Base-by-base conservation (phyloP, 371 early-diverging fungal species). In the Fennellomyces sp. region DNA sequence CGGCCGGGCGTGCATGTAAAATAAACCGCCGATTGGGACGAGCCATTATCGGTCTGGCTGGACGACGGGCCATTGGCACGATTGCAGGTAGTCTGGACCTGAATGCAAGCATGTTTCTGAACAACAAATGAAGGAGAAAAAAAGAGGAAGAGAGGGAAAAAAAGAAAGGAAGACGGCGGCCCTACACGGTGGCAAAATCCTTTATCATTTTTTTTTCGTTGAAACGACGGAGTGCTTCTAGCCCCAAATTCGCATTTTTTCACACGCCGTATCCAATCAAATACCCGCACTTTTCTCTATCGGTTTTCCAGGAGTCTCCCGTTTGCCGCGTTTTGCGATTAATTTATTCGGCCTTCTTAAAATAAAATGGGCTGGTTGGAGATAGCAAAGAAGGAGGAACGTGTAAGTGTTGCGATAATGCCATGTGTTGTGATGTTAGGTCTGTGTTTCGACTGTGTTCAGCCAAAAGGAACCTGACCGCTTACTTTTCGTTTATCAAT, bases 241-340 rank as follows among this genome's bases (percentile, higher is more conserved):
- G n/a, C n/a, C n/a, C n/a, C n/a, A n/a, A n/a, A n/a, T n/a, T 15
- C 45, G 10, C 30, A 45, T 56, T 41, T 38, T 41, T 45, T 60
- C 60, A 45, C 60, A 60, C 60, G 60, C 60, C 52, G 45, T 60
- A 39, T 52, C 60, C 60, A 60, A 60, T 60, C 60, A 60, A n/a
- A 28, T 13, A 12, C 21, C 35, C 13, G 6, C 15, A n/a, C 21
- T 47, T 15, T 13, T 15, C 17, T n/a, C 19, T 28, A 28, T 36
- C 21, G 5, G 17, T 19, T 42, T 21, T 21, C 45, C 10, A 42
- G 45, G 23, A 45, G 45, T 5, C 45, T 45, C 45, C 25, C 45
- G n/a, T n/a, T n/a, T n/a, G n/a, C n/a, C n/a, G n/a, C n/a, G n/a
- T n/a, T n/a, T n/a, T n/a, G n/a, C n/a, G n/a, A n/a, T n/a, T n/a